phyloP scores from a whole-genome alignment of 2,329 filamentous ascomycete genomes.

The Scedosporium minutisporum region DNA sequence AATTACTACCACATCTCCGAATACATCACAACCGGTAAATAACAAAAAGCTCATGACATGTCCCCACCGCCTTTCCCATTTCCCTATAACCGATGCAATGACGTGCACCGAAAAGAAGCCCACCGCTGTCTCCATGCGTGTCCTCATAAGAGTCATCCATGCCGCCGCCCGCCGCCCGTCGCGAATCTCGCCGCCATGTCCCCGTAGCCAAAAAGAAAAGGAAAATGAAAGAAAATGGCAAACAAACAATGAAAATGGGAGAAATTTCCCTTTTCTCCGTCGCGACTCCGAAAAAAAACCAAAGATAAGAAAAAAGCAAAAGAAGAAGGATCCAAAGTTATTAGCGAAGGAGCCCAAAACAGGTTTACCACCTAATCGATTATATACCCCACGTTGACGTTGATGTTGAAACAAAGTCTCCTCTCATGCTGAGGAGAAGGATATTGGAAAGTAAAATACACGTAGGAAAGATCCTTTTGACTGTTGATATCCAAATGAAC shows the following conservation, averaged over 20 bases:
- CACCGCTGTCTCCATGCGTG: not conserved
- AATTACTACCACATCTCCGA: not conserved
- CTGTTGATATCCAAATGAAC: not conserved
- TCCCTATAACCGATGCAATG: not conserved
- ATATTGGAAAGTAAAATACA: not conserved
- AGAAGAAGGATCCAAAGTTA: not conserved
- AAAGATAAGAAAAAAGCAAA: not conserved
- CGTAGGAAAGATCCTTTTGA: not conserved
- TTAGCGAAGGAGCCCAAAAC: not conserved
- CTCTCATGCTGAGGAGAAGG: not conserved
- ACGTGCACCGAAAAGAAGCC: not conserved
- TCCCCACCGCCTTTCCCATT: not conserved
- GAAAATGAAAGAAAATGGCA: not conserved
- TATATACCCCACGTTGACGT: not conserved
- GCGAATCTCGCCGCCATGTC: not conserved
- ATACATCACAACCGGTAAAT: not conserved
- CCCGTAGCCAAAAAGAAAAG: not conserved
- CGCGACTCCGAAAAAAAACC: not conserved
- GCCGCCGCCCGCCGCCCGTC: not conserved
- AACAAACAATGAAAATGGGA: not conserved
- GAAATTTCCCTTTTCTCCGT: not conserved
- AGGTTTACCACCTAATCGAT: not conserved
- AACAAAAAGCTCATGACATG: not conserved
- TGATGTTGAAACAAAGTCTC: not conserved
- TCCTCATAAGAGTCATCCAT: constrained; percentile 2